Evolutionary conservation across 768 basidiomycete genomes (phyloP).

Genomic region (Termitomyces sp.): DNA sequence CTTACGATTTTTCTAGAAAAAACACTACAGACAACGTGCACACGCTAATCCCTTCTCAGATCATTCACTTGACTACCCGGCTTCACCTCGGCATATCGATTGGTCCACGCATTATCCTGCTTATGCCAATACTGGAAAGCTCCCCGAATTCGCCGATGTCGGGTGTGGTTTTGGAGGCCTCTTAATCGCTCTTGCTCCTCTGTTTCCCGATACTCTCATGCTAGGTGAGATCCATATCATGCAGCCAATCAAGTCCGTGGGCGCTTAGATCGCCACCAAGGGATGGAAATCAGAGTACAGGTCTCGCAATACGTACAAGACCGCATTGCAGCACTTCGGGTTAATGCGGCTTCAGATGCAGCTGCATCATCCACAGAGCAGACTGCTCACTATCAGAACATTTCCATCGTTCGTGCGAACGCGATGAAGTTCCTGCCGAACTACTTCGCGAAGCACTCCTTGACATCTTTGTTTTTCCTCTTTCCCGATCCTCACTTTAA

Average conservation of each 20-base stretch:
- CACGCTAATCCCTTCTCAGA: conserved; percentile 88
- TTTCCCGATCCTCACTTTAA: conserved; percentile 99
- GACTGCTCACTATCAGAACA: conserved; percentile 69
- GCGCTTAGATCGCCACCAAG: conserved; percentile 34
- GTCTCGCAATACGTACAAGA: conserved; percentile 96
- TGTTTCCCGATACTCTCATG: conserved; percentile 90
- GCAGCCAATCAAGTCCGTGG: neutral
- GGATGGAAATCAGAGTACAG: conserved; percentile 95
- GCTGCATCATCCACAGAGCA: conserved; percentile 9
- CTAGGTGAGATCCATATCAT: conserved; percentile 60
- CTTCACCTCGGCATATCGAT: conserved; percentile 70
- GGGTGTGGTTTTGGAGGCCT: conserved; percentile 98
- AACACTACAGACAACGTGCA: conserved; percentile 78
- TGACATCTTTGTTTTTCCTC: conserved; percentile 93
- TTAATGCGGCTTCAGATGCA: conserved; percentile 47
- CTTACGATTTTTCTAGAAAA: conserved; percentile 49
- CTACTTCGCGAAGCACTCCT: conserved; percentile 87
- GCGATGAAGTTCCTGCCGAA: conserved; percentile 99
- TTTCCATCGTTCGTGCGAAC: conserved; percentile 92
- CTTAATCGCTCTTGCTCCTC: conserved; percentile 80
- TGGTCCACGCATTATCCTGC: conserved; percentile 84
- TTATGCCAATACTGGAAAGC: conserved; percentile 51
- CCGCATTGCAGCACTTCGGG: conserved; percentile 89
- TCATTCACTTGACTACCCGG: conserved; percentile 84
- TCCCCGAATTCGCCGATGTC: conserved; percentile 93